These are phyloP conservation scores for Diversispora epigaea DNA, from an alignment of 192 early-diverging fungal species.

Conservation along the genomic window DNA sequence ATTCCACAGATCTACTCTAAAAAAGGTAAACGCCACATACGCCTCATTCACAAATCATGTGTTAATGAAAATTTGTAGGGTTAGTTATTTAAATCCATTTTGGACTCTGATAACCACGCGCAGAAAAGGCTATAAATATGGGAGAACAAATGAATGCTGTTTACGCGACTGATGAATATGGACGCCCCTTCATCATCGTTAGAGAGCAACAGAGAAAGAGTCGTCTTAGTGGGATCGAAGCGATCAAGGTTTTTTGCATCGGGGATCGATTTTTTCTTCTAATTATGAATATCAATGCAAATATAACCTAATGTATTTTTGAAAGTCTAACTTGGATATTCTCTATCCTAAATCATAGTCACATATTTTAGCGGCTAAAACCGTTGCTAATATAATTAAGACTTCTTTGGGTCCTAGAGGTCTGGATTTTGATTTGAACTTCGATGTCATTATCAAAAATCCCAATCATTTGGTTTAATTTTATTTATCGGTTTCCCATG, in stretches of 20 bases:
- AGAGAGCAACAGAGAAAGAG: slow-evolving; percentile 94
- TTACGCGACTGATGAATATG: slow-evolving; percentile 96
- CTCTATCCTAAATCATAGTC: slow-evolving; percentile 57
- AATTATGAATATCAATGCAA: neutral
- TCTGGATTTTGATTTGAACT: slow-evolving; percentile 36
- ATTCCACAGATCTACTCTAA: too few relatives aligned
- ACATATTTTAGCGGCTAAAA: slow-evolving; percentile 96
- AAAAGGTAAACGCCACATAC: too few relatives aligned
- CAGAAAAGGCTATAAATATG: too few relatives aligned
- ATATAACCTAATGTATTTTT: neutral
- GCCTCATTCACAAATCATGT: too few relatives aligned
- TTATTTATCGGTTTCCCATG: neutral
- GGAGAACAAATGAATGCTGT: slow-evolving; percentile 55
- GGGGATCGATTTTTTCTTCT: neutral
- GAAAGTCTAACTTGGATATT: neutral
- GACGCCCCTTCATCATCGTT: slow-evolving; percentile 97
- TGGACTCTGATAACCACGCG: too few relatives aligned
- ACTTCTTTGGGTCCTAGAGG: slow-evolving; percentile 98
- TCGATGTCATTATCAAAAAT: neutral
- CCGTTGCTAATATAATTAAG: slow-evolving; percentile 96
- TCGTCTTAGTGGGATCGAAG: slow-evolving; percentile 88
- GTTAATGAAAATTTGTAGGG: too few relatives aligned
- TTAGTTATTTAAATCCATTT: too few relatives aligned
- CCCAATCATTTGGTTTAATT: too few relatives aligned
- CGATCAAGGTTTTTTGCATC: slow-evolving; percentile 78